These are phyloP conservation scores for Colletotrichum sp. DNA, from an alignment of 2,329 filamentous ascomycete species.

Conservation along the genomic window DNA sequence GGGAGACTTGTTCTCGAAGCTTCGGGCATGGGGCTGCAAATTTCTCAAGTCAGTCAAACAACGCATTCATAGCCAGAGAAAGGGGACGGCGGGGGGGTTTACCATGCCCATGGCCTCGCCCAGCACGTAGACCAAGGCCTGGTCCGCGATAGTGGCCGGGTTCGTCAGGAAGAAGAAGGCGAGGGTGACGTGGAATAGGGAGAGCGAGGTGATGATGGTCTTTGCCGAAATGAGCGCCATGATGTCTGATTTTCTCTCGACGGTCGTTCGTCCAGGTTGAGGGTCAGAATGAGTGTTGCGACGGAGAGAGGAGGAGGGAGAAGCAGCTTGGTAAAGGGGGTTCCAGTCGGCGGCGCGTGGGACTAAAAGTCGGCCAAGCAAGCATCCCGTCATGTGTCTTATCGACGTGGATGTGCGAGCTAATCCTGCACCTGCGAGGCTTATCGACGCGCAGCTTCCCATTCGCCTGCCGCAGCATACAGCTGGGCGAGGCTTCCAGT, in stretches of 20 bases:
- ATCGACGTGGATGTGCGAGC: constrained; percentile 1
- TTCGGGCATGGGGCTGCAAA: constrained; percentile 65
- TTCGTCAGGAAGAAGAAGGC: constrained; percentile 83
- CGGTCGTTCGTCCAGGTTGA: not conserved
- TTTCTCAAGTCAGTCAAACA: not conserved
- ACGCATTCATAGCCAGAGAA: no score
- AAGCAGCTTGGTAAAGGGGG: not conserved
- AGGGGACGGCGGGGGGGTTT: no score
- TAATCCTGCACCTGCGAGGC: not conserved
- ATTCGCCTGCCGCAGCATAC: not conserved
- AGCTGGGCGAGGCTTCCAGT: not conserved
- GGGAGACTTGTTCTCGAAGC: constrained; percentile 73
- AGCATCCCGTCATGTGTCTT: constrained; percentile 5
- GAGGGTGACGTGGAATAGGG: constrained; percentile 83
- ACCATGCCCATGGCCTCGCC: constrained; percentile 84
- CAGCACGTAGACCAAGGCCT: constrained; percentile 80
- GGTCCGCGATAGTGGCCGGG: constrained; percentile 75
- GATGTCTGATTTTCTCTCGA: constrained; percentile 20
- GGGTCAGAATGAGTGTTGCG: not conserved
- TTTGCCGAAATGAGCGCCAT: constrained; percentile 86
- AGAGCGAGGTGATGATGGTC: constrained; percentile 81
- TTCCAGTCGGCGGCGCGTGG: not conserved
- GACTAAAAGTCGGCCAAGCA: not conserved
- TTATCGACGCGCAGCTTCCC: constrained; percentile 17
- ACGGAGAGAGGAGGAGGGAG: not conserved